Conservation (phyloP, 1,139 yeast genomes). For the Barnettozyma hawaiiensis region DNA sequence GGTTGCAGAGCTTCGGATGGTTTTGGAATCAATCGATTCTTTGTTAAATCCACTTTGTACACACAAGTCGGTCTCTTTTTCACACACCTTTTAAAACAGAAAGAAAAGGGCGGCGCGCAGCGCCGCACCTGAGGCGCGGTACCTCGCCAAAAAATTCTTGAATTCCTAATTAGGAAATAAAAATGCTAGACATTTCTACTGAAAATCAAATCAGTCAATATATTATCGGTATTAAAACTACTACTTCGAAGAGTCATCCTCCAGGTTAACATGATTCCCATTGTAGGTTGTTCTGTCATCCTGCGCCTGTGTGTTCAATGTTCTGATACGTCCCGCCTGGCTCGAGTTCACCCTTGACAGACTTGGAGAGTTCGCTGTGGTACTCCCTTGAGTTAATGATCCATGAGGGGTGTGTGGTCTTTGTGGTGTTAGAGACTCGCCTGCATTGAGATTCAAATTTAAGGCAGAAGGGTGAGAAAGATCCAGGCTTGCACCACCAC, state of each 20-base stretch:
- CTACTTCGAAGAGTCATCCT: slow-evolving; percentile 30
- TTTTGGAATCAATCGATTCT: neutral
- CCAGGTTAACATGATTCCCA: slow-evolving; percentile 41
- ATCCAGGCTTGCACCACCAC: slow-evolving; percentile 7
- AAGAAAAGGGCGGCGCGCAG: too few species aligned
- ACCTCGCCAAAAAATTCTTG: too few species aligned
- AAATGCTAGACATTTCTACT: too few species aligned
- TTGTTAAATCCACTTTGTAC: neutral
- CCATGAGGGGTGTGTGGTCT: slow-evolving; percentile 13
- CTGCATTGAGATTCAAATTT: slow-evolving; percentile 18
- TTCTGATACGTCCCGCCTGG: slow-evolving; percentile 24
- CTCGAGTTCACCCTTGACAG: slow-evolving; percentile 17
- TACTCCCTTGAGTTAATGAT: slow-evolving; percentile 1
- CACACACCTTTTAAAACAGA: too few species aligned
- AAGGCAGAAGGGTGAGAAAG: slow-evolving; percentile 23
- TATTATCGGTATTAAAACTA: too few species aligned
- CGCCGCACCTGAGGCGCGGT: too few species aligned
- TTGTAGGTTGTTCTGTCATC: slow-evolving; percentile 37
- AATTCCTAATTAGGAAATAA: slow-evolving; percentile 4
- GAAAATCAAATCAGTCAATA: too few species aligned
- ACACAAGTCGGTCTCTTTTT: neutral
- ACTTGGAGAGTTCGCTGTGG: slow-evolving; percentile 5
- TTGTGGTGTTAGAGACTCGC: slow-evolving; percentile 4
- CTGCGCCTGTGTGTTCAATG: slow-evolving; percentile 25
- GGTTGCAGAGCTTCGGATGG: neutral